Evolutionary conservation across 352 stramenopile genomes (phyloP).

Genomic region (Phytophthora litchii): DNA sequence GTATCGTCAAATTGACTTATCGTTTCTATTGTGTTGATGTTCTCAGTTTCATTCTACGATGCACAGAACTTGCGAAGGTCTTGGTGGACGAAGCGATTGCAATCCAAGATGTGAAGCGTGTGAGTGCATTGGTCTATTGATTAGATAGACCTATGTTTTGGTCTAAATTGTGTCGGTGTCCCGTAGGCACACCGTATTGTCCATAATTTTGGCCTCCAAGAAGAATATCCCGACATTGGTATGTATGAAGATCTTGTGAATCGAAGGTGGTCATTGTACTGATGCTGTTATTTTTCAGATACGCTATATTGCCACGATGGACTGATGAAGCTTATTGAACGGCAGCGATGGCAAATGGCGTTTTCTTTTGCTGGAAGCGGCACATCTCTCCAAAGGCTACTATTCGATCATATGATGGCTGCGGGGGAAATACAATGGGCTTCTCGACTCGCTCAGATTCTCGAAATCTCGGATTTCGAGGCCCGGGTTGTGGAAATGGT

Average conservation of each 20-base stretch:
- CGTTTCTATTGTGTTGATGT: not conserved
- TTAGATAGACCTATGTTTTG: not conserved
- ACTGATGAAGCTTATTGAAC: conserved; percentile 68
- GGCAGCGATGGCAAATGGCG: conserved; percentile 70
- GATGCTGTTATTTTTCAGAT: conserved; percentile 30
- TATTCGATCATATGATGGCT: conserved; percentile 53
- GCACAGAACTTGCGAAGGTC: conserved; percentile 40
- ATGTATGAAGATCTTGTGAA: not conserved
- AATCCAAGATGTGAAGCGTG: conserved; percentile 65
- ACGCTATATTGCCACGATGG: conserved; percentile 65
- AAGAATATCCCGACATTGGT: conserved; percentile 68
- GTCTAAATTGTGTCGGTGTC: not conserved
- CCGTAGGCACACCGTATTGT: conserved; percentile 64
- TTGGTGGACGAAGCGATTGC: conserved; percentile 65
- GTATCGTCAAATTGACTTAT: conserved; percentile 4
- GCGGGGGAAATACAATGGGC: conserved; percentile 50
- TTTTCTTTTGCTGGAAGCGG: conserved; percentile 73
- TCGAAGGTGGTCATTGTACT: not conserved
- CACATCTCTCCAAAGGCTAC: conserved; percentile 44
- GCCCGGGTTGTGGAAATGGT: conserved; percentile 23
- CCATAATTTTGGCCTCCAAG: conserved; percentile 58
- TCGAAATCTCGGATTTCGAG: conserved; percentile 55
- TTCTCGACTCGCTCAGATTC: conserved; percentile 40
- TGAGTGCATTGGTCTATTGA: conserved; percentile 15
- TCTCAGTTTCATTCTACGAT: conserved; percentile 1